A percentile compares a stretch with the other conserved stretches of the same genome.
These are phyloP conservation scores for Gentiana dahurica DNA, from an alignment of 257 asterid species.

Conservation along the genomic window DNA sequence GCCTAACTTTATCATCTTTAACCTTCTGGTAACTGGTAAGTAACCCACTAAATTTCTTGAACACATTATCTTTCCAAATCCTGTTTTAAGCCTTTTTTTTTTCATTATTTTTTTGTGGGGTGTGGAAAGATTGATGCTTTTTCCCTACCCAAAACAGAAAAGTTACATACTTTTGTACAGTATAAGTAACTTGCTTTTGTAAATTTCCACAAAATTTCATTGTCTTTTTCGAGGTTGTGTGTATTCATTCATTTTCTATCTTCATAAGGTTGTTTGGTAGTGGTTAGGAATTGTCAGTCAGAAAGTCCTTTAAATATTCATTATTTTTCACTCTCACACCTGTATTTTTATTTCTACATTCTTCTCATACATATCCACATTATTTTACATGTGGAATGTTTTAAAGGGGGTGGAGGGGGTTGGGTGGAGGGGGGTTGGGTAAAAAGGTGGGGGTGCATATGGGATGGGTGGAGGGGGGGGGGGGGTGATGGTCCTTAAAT, in stretches of 20 bases:
- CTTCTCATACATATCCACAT: neutral
- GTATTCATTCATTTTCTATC: neutral
- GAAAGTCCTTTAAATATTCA: conserved; percentile 4
- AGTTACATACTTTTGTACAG: too few relatives aligned
- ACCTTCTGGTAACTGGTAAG: neutral
- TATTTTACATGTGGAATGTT: neutral
- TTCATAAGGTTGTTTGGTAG: conserved; percentile 8
- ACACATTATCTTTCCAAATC: too few relatives aligned
- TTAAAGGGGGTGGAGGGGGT: neutral
- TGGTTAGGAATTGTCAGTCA: neutral
- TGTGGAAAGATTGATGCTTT: too few relatives aligned
- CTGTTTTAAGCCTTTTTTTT: too few relatives aligned
- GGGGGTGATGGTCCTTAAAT: conserved; percentile 36
- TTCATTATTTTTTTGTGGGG: neutral
- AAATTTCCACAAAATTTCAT: too few relatives aligned
- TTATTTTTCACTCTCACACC: neutral
- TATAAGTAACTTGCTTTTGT: too few relatives aligned
- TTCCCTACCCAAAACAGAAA: too few relatives aligned
- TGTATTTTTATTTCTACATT: neutral
- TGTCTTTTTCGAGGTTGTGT: too few relatives aligned
- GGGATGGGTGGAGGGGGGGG: conserved; percentile 4
- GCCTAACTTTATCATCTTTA: neutral
- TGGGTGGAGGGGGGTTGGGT: neutral
- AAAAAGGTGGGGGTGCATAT: neutral
- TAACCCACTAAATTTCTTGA: too few relatives aligned